Evolutionary conservation across 129 eudicot genomes (phyloP).

Genomic region (Flaveria trinervia): DNA sequence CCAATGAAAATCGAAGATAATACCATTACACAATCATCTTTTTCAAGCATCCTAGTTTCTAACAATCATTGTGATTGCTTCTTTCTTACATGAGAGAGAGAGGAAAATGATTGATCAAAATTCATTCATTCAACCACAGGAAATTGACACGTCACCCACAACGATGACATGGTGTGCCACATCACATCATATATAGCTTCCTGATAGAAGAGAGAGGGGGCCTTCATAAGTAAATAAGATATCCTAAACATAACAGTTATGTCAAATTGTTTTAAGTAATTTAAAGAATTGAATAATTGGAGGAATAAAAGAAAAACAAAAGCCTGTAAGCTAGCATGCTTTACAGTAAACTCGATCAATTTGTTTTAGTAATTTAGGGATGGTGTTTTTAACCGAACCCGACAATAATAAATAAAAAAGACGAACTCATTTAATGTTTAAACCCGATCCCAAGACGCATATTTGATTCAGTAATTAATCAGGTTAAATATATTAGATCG

Average conservation of each 20-base stretch:
- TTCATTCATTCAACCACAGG: slow-evolving; percentile 15
- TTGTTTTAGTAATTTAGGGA: too few species aligned
- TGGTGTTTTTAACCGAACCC: too few species aligned
- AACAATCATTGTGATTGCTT: slow-evolving; percentile 38
- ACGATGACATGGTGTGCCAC: slow-evolving; percentile 34
- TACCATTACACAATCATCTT: slow-evolving; percentile 5
- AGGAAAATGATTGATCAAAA: slow-evolving; percentile 27
- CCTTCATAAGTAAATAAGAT: slow-evolving; percentile 20
- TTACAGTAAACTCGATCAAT: too few species aligned
- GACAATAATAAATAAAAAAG: too few species aligned
- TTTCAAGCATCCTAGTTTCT: slow-evolving; percentile 18
- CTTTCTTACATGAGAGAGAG: slow-evolving; percentile 19
- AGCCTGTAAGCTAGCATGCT: background rate
- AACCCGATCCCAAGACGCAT: too few species aligned
- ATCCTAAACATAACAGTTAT: too few species aligned
- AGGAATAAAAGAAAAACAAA: slow-evolving; percentile 6
- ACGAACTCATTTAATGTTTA: too few species aligned
- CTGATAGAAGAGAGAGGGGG: slow-evolving; percentile 1
- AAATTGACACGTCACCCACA: slow-evolving; percentile 28
- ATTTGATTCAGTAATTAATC: too few species aligned
- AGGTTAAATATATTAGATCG: too few species aligned
- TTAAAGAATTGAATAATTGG: slow-evolving; percentile 1
- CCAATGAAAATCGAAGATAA: too few species aligned
- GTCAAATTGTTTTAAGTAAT: background rate
- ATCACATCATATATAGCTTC: slow-evolving; percentile 31